phyloP scores from a whole-genome alignment of 345 rosid genomes.

The Euphorbia peplus region DNA sequence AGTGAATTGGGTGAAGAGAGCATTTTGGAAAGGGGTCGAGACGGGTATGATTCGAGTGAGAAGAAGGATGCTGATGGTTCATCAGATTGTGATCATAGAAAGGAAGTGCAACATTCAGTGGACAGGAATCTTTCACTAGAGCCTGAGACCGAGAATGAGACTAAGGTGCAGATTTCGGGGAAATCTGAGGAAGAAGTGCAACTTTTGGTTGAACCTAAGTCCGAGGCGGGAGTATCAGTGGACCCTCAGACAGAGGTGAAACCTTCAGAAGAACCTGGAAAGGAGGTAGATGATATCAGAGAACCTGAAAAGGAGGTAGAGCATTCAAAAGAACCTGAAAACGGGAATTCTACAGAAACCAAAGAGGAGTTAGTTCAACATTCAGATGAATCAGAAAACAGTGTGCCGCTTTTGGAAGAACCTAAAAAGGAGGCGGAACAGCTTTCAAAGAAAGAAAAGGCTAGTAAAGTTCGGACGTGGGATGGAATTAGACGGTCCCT shows the following conservation, averaged over 20 bases:
- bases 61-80: conserved; percentile 30
- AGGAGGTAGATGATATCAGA: not conserved
- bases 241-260: not conserved
- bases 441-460: conserved; percentile 39
- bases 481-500: conserved; percentile 61
- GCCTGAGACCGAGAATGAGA: conserved; percentile 5
- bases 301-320: conserved; percentile 16
- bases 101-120: conserved; percentile 6
- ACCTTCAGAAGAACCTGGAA: conserved; percentile 7
- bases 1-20: conserved; percentile 18
- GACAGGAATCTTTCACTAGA: conserved; percentile 7
- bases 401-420: conserved; percentile 14
- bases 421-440: conserved; percentile 33
- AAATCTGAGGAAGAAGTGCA: conserved; percentile 7
- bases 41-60: conserved; percentile 28
- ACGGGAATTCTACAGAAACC: conserved; percentile 15
- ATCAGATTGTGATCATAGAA: conserved; percentile 22
- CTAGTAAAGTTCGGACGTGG: conserved; percentile 47
- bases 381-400: conserved; percentile 10
- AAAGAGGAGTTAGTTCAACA: not conserved
- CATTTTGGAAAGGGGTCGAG: conserved; percentile 16
- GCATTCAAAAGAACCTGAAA: conserved; percentile 4
- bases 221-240: not conserved
- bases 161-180: not conserved
- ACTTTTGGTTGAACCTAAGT: conserved; percentile 2